Base-by-base conservation (phyloP, 2,329 filamentous ascomycete species). In the Cryoendolithus antarcticus region DNA sequence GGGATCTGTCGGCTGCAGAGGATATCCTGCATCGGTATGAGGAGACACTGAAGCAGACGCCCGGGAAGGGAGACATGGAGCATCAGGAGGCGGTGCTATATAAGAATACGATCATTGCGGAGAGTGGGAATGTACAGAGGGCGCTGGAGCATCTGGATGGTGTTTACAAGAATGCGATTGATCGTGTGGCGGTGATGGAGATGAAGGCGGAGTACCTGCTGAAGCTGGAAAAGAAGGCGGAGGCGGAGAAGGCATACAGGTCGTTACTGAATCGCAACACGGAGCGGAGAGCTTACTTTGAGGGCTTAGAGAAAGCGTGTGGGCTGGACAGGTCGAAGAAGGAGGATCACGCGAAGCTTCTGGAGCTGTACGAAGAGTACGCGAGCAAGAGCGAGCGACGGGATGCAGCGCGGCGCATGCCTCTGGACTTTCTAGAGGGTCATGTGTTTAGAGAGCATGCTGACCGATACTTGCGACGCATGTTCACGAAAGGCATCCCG, bases 1-100 rank as follows among this genome's bases (percentile, higher is more conserved):
- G 89, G 1, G 83, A 93, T 56, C 69, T 91, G 44, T 64, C 71
- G 33, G 82, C 91, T 53, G 93, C 91, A 24, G 91, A 98, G 65
- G 86, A 86, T 53, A 83, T 94, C 31, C 66, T 98, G 51, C 85
- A 77, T 34, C 93, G 82, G 10, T 98, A 89, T 61, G 91, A 98
- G 62, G 86, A 91, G 46, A 96, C 89, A 0, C 62, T 98, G 47
- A 95, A 94, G 65, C 73, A 74, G 9, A 74, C 80, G 7, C 86
- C 86, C 1, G 73, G 78, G 9, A 80, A 81, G 56, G 69, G 72
- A 35, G 89, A 96, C 57, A 74, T 89, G 55, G 91, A 98, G 62
- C 84, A 96, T 62, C 91, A 88, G 27, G 91, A 98, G 65, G 86
- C 89, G 33, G 70, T 86, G 42, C 70, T 98, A 64, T 98, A 98